A percentile compares a stretch with the other conserved stretches of the same genome.
Conservation (phyloP, 2,329 filamentous ascomycete species). For the Ophiostoma triangulosporum region DNA sequence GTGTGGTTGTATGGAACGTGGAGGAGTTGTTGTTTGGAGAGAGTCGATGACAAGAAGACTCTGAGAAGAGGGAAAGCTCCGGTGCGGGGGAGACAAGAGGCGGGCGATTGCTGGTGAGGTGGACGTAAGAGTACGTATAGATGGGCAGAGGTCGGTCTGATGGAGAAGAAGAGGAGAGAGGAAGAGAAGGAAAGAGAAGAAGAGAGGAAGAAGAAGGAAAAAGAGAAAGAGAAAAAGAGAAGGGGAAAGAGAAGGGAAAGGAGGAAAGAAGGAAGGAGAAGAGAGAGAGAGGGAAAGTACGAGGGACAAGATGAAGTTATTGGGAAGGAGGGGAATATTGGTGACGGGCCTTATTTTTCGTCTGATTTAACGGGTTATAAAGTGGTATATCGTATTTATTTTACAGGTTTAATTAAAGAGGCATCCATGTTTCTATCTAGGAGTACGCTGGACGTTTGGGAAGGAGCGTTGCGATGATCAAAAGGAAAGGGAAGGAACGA, state of each 20-base stretch:
- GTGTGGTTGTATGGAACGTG: background rate
- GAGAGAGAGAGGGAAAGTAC: background rate
- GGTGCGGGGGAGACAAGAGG: background rate
- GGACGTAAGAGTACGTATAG: too few species aligned
- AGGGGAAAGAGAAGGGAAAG: background rate
- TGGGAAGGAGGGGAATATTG: background rate
- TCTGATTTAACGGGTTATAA: background rate
- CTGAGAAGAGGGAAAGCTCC: slow-evolving; percentile 1
- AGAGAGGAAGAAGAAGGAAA: background rate
- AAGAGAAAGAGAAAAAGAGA: background rate
- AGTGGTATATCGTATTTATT: background rate
- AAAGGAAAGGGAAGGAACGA: background rate
- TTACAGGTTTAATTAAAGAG: background rate
- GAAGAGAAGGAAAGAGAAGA: background rate
- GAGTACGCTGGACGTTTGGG: background rate
- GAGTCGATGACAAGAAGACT: background rate
- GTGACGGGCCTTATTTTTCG: background rate
- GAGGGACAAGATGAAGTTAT: background rate
- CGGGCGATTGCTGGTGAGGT: background rate
- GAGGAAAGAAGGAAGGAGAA: background rate
- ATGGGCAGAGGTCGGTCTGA: too few species aligned
- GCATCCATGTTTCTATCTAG: too few species aligned
- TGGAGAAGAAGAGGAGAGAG: too few species aligned
- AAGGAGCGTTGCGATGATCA: background rate
- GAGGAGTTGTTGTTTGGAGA: background rate